These are phyloP conservation scores for Zygoascus biomembranicola DNA, from an alignment of 805 yeast genomes.

Conservation along the genomic window DNA sequence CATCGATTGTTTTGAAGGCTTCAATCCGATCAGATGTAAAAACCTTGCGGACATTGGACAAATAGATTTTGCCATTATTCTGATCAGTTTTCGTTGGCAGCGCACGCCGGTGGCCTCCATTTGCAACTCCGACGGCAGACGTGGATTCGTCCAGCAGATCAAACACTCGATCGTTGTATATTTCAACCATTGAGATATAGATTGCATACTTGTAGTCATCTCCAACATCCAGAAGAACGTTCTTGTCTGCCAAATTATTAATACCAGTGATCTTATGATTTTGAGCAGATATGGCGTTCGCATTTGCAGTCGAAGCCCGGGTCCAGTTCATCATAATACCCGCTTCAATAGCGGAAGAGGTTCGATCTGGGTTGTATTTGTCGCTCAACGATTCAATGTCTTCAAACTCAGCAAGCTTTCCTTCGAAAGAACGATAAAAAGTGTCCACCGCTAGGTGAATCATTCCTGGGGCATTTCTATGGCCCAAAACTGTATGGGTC, in stretches of 20 bases:
- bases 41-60: conserved; percentile 35
- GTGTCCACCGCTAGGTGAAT: conserved; percentile 30
- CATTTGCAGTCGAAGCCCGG: background rate
- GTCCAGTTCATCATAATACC: conserved; percentile 19
- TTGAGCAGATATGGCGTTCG: background rate
- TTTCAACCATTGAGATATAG: conserved; percentile 45
- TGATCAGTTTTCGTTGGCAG: conserved; percentile 32
- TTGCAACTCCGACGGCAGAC: background rate
- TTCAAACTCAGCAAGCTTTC: conserved; percentile 18
- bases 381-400: conserved; percentile 15
- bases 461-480: conserved; percentile 30
- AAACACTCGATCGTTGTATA: conserved; percentile 39
- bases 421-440: conserved; percentile 26
- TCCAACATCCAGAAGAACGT: background rate
- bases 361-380: conserved; percentile 9
- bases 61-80: conserved; percentile 37
- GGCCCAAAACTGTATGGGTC: conserved; percentile 25
- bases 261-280: background rate
- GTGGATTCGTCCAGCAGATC: conserved; percentile 29
- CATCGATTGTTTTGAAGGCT: conserved; percentile 32
- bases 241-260: background rate
- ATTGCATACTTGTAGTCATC: conserved; percentile 28
- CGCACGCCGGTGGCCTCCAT: conserved; percentile 9
- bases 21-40: conserved; percentile 32
- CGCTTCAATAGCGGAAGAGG: conserved; percentile 16